Percentiles rank a stretch among this genome's conserved stretches.
phyloP scores from a whole-genome alignment of 495 filamentous ascomycete genomes.

The Tuber microsphaerosporum region DNA sequence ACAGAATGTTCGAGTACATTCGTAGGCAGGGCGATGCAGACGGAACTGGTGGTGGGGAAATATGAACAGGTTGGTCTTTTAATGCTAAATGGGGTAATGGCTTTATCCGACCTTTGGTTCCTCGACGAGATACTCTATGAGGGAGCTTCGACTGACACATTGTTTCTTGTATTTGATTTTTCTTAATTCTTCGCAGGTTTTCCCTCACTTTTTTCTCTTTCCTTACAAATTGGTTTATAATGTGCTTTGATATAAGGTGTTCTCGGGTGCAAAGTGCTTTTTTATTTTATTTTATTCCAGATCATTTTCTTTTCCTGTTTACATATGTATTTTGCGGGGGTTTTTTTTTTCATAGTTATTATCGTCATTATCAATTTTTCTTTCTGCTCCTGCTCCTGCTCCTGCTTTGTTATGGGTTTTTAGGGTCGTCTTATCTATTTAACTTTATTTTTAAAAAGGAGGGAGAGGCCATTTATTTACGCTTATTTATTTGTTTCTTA shows the following conservation, averaged over 20 bases:
- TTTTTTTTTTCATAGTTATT: no score
- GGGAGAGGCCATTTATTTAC: not conserved
- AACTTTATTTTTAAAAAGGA: not conserved
- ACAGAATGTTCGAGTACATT: slow-evolving; percentile 31
- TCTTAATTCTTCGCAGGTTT: slow-evolving; percentile 5
- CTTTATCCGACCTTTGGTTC: not conserved
- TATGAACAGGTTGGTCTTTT: not conserved
- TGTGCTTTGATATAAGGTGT: slow-evolving; percentile 38
- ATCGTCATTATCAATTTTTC: not conserved
- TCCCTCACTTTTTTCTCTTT: slow-evolving; percentile 13
- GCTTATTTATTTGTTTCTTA: not conserved
- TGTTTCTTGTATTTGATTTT: slow-evolving; percentile 31
- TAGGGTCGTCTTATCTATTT: not conserved
- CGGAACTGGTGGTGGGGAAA: slow-evolving; percentile 1
- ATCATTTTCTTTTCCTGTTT: slow-evolving; percentile 15
- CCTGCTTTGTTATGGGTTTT: not conserved
- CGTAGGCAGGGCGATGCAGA: slow-evolving; percentile 10
- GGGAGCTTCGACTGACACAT: slow-evolving; percentile 1
- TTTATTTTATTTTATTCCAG: slow-evolving; percentile 13
- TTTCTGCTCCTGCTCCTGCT: not conserved
- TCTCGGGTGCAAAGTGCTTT: slow-evolving; percentile 39
- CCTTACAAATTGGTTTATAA: slow-evolving; percentile 15
- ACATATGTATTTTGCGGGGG: slow-evolving; percentile 18
- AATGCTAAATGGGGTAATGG: not conserved
- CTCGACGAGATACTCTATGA: slow-evolving; percentile 3